phyloP scores from a whole-genome alignment of 1,139 yeast species.

The Saccharomyces uvarum region DNA sequence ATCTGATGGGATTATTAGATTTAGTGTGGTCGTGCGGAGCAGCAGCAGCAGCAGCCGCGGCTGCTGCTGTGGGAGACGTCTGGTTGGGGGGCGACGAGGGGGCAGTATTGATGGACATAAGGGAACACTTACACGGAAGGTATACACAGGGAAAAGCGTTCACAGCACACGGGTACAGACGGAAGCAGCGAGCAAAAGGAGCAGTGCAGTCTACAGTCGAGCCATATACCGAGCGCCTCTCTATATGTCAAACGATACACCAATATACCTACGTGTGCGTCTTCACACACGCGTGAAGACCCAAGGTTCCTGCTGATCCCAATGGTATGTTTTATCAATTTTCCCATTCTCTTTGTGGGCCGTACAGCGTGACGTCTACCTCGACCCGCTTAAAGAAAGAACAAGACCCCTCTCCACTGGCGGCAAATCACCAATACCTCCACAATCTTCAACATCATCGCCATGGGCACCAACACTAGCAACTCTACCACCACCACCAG shows the following conservation, averaged over 20 bases:
- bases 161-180: neutral
- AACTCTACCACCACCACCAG: neutral
- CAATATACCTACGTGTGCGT: neutral
- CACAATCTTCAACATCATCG: neutral
- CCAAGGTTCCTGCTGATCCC: conserved; percentile 5
- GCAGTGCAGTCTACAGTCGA: neutral
- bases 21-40: neutral
- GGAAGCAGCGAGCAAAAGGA: neutral
- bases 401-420: neutral
- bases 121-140: neutral
- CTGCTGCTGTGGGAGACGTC: neutral
- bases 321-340: conserved; percentile 4
- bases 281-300: neutral
- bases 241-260: neutral
- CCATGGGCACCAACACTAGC: neutral
- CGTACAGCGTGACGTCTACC: neutral
- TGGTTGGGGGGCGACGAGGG: neutral
- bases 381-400: neutral
- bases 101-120: neutral
- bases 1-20: neutral
- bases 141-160: neutral
- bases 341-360: conserved; percentile 1
- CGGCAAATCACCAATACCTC: neutral
- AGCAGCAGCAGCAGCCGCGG: neutral
- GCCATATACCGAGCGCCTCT: neutral